phyloP scores from a whole-genome alignment of 352 stramenopile species.

The Phytopythium helicoides region DNA sequence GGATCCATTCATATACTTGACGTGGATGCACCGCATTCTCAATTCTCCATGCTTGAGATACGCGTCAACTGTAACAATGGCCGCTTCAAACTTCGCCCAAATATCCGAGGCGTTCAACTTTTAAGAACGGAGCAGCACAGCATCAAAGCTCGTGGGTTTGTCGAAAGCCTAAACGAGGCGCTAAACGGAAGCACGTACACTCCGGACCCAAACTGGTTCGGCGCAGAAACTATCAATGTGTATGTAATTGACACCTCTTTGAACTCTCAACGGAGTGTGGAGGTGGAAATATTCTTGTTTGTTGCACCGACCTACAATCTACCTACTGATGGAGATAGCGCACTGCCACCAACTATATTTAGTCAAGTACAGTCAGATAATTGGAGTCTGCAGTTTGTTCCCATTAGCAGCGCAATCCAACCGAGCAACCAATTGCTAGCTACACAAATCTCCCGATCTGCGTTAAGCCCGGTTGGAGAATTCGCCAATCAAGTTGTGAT shows the following conservation, averaged over 20 bases:
- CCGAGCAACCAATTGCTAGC: constrained; percentile 38
- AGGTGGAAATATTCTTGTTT: constrained; percentile 28
- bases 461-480: constrained; percentile 24
- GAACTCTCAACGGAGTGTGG: constrained; percentile 8
- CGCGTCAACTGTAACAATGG: constrained; percentile 22
- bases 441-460: constrained; percentile 32
- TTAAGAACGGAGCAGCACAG: constrained; percentile 19
- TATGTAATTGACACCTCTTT: constrained; percentile 18
- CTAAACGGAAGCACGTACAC: constrained; percentile 51
- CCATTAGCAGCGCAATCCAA: constrained; percentile 20
- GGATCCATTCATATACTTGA: constrained; percentile 28
- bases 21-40: constrained; percentile 16
- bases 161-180: constrained; percentile 49
- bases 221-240: constrained; percentile 44
- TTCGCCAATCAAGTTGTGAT: too few species aligned
- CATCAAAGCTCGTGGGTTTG: constrained; percentile 32
- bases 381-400: constrained; percentile 17
- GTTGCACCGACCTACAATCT: constrained; percentile 57
- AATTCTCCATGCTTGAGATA: constrained; percentile 31
- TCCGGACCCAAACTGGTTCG: constrained; percentile 52
- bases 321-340: constrained; percentile 5
- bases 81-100: constrained; percentile 16
- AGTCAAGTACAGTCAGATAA: constrained; percentile 1
- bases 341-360: background rate
- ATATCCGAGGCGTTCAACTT: constrained; percentile 23